Evolutionary conservation across 2,329 filamentous ascomycete genomes (phyloP), one percentile per base, ranked within the genome.

Genomic region (Colletotrichum tamarilloi): DNA sequence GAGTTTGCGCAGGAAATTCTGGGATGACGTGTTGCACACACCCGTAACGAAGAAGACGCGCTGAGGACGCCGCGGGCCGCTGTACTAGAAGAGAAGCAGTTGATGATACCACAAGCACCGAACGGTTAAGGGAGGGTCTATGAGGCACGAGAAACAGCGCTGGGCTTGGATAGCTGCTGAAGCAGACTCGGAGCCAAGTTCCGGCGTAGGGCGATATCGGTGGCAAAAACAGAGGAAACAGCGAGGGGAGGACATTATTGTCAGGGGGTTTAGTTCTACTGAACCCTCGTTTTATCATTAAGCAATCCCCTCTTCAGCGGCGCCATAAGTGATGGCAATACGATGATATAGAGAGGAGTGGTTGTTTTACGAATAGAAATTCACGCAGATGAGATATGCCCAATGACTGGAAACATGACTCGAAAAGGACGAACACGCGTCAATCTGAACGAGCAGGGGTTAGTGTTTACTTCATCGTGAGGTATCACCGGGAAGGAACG

Each of bases 101-200:
- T 26, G 69, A 74, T 74, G 73, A 74, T 74, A 74, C 73, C 73
- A 74, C 63, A 60, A 53, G 63, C 68, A 69, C 56, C 19, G 52
- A 57, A 35, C 30, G 32, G 42, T 16, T 11, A 42, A 46, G n/a
- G 14, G 60, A 32, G 56, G 56, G 19, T 16, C n/a, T 22, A 24
- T 52, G 24, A 28, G 22, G 52, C 63, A 59, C 57, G 38, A 35
- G 42, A 35, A 53, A 53, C 57, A 52, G 55, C 16, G 35, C 59
- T 30, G 35, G 16, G 22, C 62, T 73, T 64, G 67, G 67, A 68
- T 70, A 70, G 56, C 53, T 49, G 46, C 53, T 22, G 19, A 22
- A 49, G 42, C 42, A 49, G 42, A 22, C 46, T n/a, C 30, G 56
- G 58, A 55, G 62, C 55, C 58, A 64, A 66, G 68, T 49, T 53